phyloP scores from a whole-genome alignment of 257 asterid species.

The Solanum appendiculatum region DNA sequence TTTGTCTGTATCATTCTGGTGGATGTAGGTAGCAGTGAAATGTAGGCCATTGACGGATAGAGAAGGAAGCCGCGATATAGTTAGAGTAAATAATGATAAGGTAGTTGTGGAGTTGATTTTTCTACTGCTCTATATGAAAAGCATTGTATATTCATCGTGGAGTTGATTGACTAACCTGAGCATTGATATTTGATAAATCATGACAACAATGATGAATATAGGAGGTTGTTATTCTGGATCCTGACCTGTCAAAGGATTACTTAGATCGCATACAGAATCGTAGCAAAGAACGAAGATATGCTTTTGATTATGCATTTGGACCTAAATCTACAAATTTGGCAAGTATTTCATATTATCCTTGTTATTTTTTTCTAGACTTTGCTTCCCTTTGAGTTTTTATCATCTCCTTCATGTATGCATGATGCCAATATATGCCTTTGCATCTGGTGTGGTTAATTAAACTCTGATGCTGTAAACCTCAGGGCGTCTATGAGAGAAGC shows the following conservation, averaged over 20 bases:
- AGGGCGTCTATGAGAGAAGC: constrained; percentile 79
- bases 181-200: not conserved
- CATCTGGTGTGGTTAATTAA: not conserved
- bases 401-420: not conserved
- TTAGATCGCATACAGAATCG: constrained; percentile 74
- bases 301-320: constrained; percentile 83
- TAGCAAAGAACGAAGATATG: constrained; percentile 66
- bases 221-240: constrained; percentile 90
- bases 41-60: constrained; percentile 77
- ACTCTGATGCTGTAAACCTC: constrained; percentile 14
- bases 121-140: not conserved
- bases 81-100: constrained; percentile 72
- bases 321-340: constrained; percentile 63
- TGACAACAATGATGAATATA: constrained; percentile 21
- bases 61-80: constrained; percentile 62
- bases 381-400: not conserved
- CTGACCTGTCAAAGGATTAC: constrained; percentile 85
- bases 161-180: not conserved
- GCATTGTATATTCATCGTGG: not conserved
- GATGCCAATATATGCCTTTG: not conserved
- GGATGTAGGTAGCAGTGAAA: constrained; percentile 75
- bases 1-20: not conserved
- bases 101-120: constrained; percentile 16
- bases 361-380: not conserved
- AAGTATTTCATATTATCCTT: constrained; percentile 6